Evolutionary conservation across 495 filamentous ascomycete genomes (phyloP).

Genomic region (Neurospora discreta): DNA sequence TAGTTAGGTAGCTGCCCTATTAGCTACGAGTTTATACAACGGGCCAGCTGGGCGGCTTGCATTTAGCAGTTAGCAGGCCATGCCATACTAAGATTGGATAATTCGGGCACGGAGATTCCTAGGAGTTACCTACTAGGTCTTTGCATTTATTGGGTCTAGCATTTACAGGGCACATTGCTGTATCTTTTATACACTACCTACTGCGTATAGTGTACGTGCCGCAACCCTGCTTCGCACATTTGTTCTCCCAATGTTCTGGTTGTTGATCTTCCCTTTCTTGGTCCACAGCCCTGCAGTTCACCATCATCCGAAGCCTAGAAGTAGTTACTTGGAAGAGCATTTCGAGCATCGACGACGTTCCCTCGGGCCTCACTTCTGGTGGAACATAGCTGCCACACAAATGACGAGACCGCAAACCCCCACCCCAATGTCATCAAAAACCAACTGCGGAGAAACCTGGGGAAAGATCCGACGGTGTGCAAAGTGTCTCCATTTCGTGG

Average conservation of each 20-base stretch:
- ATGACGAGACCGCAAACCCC: background rate
- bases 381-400: background rate
- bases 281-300: background rate
- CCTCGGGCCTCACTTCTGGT: background rate
- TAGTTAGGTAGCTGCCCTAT: too few species aligned
- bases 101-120: too few species aligned
- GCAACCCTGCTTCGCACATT: background rate
- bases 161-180: too few species aligned
- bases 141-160: too few species aligned
- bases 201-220: background rate
- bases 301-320: background rate
- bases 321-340: background rate
- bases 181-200: too few species aligned
- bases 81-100: too few species aligned
- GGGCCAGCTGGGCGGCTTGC: too few species aligned
- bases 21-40: too few species aligned
- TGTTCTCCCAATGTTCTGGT: background rate
- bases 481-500: background rate
- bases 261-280: background rate
- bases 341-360: background rate
- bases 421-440: background rate
- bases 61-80: too few species aligned
- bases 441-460: background rate
- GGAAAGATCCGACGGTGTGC: background rate
- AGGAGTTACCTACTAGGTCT: too few species aligned